Base-by-base conservation (phyloP, 805 yeast genomes). In the Brettanomyces nanus region DNA sequence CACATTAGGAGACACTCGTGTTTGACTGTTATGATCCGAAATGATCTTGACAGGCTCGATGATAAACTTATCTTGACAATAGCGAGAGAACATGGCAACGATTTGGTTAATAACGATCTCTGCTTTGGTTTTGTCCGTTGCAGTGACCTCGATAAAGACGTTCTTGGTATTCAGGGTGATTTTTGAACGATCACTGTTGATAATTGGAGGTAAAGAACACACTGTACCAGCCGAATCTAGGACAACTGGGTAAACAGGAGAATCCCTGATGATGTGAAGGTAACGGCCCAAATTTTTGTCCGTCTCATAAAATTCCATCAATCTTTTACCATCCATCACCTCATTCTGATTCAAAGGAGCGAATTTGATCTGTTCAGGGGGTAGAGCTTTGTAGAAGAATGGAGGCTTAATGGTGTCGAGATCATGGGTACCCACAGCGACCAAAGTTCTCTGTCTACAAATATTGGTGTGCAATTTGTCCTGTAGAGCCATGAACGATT, bases 351-450 rank as follows among this genome's bases (percentile, higher is more conserved):
- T 83, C 54, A 84, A 71, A 36, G 95, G 95, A 35, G 67, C 65
- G 51, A 84, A 89, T 44, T 73, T 69, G 59, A 92, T 69, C 32
- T 84, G 87, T 47, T 72, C 65, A 41, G 96, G 96, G 38, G 77
- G 68, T 47, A 83, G 66, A 31, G 92, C 97, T 56, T 81, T 85
- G 68, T 86, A 92, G 39, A 85, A 75, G 66, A 92, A 86, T 19
- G 60, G 61, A 42, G 95, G 94, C 28, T 73, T 59, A 48, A 90
- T 65, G 34, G 82, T 75, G 59, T 85, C 95, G 45, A 81, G 70
- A 62, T 92, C 97, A 57, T 92, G 99, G 38, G 99, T 92, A 53
- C 99, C 99, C 73, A 90, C 87, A 36, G 98, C 97, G 40, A 92
- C 98, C 51, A 92, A 73, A 25, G 95, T 81, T 73, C 99, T 85